Conservation (phyloP, 495 filamentous ascomycete species). For the Tuber indicum region DNA sequence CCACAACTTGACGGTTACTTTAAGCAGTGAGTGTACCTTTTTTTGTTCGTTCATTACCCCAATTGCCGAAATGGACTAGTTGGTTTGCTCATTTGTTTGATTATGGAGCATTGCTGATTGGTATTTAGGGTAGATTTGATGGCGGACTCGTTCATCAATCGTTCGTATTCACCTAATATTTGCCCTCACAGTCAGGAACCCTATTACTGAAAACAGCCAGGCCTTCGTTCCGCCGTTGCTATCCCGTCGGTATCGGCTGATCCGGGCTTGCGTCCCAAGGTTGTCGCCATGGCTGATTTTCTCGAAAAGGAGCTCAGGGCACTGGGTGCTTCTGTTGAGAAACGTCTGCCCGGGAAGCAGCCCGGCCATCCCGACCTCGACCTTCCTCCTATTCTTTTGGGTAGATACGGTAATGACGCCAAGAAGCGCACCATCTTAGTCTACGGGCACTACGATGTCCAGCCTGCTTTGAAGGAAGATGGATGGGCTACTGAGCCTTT, state of each 20-base stretch:
- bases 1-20: slow-evolving; percentile 78
- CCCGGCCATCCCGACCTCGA: slow-evolving; percentile 82
- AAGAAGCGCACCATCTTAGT: slow-evolving; percentile 91
- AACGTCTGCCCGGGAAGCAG: slow-evolving; percentile 79
- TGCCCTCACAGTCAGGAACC: background rate
- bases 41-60: background rate
- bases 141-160: slow-evolving; percentile 78
- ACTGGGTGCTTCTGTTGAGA: slow-evolving; percentile 79
- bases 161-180: slow-evolving; percentile 45
- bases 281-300: slow-evolving; percentile 93
- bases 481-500: slow-evolving; percentile 98
- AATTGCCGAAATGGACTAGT: background rate
- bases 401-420: slow-evolving; percentile 81
- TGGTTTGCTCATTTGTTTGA: background rate
- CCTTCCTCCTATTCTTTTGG: slow-evolving; percentile 85
- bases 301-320: slow-evolving; percentile 72
- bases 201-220: slow-evolving; percentile 41
- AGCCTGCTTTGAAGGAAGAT: slow-evolving; percentile 86
- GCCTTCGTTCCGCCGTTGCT: slow-evolving; percentile 79
- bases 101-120: slow-evolving; percentile 7
- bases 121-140: slow-evolving; percentile 64
- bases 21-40: slow-evolving; percentile 55
- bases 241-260: slow-evolving; percentile 95
- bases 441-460: slow-evolving; percentile 98
- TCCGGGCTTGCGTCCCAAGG: slow-evolving; percentile 76